phyloP scores from a whole-genome alignment of 768 basidiomycete species.

The Russula olivacea region DNA sequence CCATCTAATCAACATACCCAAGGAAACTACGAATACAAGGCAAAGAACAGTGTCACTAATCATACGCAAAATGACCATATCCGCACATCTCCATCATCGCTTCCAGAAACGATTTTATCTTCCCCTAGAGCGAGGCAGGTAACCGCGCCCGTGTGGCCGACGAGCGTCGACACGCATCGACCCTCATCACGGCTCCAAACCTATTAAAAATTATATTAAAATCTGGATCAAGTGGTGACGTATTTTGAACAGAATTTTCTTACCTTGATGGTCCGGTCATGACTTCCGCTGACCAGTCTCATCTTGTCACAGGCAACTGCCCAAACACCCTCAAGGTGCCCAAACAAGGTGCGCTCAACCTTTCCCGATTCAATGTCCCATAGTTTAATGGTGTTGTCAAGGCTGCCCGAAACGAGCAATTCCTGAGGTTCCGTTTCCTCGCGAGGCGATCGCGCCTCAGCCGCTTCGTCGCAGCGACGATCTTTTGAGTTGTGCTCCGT shows the following conservation, averaged over 20 bases:
- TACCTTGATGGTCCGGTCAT: slow-evolving; percentile 97
- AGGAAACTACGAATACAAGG: no score
- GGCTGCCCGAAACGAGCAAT: slow-evolving; percentile 78
- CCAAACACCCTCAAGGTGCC: slow-evolving; percentile 99
- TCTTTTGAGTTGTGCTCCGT: background rate
- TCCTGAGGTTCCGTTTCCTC: slow-evolving; percentile 36
- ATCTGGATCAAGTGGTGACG: background rate
- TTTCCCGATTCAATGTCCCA: slow-evolving; percentile 93
- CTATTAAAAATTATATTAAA: slow-evolving; percentile 34
- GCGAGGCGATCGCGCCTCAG: slow-evolving; percentile 1
- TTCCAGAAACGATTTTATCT: slow-evolving; percentile 95
- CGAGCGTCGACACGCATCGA: slow-evolving; percentile 79
- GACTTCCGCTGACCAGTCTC: slow-evolving; percentile 86
- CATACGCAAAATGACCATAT: slow-evolving; percentile 50
- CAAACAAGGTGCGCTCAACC: slow-evolving; percentile 79
- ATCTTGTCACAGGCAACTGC: slow-evolving; percentile 88
- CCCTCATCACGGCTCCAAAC: slow-evolving; percentile 93
- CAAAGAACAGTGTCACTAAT: background rate
- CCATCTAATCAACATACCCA: no score
- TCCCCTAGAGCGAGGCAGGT: slow-evolving; percentile 86
- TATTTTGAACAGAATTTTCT: background rate
- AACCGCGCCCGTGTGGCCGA: slow-evolving; percentile 92
- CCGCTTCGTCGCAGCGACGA: background rate
- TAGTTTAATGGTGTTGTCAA: slow-evolving; percentile 92
- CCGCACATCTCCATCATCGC: slow-evolving; percentile 83